Conservation (phyloP, 805 yeast species). For the Yamadazyma kitorensis region DNA sequence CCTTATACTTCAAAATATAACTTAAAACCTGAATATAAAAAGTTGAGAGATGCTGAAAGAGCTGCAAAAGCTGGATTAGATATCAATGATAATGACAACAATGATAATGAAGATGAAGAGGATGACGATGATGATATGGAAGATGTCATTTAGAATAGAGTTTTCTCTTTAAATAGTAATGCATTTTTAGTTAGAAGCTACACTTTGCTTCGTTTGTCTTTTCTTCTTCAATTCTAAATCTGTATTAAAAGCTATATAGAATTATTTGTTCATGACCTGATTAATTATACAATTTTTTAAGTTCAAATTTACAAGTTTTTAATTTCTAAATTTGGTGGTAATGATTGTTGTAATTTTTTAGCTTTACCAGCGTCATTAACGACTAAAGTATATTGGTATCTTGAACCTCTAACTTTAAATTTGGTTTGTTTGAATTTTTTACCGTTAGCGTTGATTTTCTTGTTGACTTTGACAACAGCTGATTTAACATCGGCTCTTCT, state of each 20-base stretch:
- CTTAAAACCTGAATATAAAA: conserved; percentile 85
- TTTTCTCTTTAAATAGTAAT: no score
- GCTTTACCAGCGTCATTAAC: conserved; percentile 96
- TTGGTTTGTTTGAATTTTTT: conserved; percentile 90
- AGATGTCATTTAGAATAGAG: conserved; percentile 50
- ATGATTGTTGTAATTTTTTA: conserved; percentile 93
- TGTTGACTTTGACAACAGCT: conserved; percentile 93
- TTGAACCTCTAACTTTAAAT: conserved; percentile 98
- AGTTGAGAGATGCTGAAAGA: conserved; percentile 72
- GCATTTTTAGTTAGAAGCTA: not conserved
- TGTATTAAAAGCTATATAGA: not conserved
- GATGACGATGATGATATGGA: conserved; percentile 79
- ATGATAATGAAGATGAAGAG: conserved; percentile 57
- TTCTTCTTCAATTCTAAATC: not conserved
- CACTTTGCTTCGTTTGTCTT: no score
- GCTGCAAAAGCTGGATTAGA: conserved; percentile 59
- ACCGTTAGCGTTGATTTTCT: conserved; percentile 76
- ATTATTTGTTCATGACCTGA: no score
- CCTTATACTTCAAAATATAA: conserved; percentile 93
- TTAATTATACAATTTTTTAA: conserved; percentile 12
- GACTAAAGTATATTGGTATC: conserved; percentile 90
- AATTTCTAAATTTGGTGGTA: conserved; percentile 89
- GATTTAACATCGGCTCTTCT: conserved; percentile 93
- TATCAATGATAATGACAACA: conserved; percentile 37
- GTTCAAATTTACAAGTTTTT: conserved; percentile 40